Evolutionary conservation across 2,329 filamentous ascomycete genomes (phyloP).

Genomic region (Zarea fungicola): DNA sequence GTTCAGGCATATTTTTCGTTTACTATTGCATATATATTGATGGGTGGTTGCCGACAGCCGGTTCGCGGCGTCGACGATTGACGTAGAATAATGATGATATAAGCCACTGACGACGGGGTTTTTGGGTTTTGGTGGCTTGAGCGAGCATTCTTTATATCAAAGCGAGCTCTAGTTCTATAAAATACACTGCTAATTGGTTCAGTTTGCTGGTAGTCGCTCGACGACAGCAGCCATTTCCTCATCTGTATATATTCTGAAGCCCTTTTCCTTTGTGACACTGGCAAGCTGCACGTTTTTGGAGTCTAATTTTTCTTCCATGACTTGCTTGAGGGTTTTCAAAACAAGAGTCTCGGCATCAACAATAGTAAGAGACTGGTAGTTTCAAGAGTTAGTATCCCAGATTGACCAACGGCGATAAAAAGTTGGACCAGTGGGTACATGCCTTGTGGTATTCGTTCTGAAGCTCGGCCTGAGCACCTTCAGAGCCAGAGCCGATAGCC

Average conservation of each 20-base stretch:
- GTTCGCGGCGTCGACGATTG: not conserved
- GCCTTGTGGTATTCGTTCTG: conserved; percentile 98
- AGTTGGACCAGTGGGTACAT: conserved; percentile 15
- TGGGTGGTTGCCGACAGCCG: not conserved
- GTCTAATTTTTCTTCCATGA: conserved; percentile 99
- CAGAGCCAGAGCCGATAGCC: conserved; percentile 94
- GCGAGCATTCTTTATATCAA: conserved; percentile 3
- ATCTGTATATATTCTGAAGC: conserved; percentile 97
- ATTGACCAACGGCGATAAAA: too few relatives aligned
- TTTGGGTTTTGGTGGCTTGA: conserved; percentile 5
- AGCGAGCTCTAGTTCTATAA: conserved; percentile 15
- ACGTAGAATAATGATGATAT: conserved; percentile 2
- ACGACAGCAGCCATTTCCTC: conserved; percentile 96
- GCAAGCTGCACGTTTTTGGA: conserved; percentile 98
- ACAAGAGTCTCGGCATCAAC: conserved; percentile 90
- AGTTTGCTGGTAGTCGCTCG: conserved; percentile 69
- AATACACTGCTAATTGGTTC: conserved; percentile 19
- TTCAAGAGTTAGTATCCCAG: too few relatives aligned
- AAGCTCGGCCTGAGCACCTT: conserved; percentile 94
- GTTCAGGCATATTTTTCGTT: not conserved
- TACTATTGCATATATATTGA: not conserved
- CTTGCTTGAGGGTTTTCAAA: conserved; percentile 97
- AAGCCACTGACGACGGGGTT: not conserved
- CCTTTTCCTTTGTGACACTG: conserved; percentile 95
- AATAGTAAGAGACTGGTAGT: conserved; percentile 71